Conservation (phyloP, 164 flowering plant genomes). For the Vitis cinerea region DNA sequence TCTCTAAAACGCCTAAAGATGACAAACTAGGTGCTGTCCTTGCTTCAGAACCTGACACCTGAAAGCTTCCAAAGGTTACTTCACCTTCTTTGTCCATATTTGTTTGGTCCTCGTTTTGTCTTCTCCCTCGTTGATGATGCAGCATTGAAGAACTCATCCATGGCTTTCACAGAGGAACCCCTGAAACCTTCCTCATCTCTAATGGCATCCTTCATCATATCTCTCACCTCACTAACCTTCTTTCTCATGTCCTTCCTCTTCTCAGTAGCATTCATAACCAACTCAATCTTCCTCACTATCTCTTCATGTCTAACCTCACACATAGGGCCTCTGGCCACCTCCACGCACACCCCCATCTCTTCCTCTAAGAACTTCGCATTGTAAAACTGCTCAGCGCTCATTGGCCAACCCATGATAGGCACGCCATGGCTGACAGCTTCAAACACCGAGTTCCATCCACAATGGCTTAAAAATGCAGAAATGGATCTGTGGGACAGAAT, state of each 20-base stretch:
- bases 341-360: constrained; percentile 52
- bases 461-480: constrained; percentile 41
- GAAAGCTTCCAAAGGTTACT: no score
- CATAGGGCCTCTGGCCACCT: constrained; percentile 48
- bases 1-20: no score
- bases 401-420: constrained; percentile 52
- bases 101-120: not conserved
- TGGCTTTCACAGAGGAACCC: constrained; percentile 25
- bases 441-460: constrained; percentile 65
- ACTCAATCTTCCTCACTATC: constrained; percentile 30
- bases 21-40: no score
- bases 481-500: constrained; percentile 39
- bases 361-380: constrained; percentile 43
- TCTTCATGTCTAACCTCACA: constrained; percentile 37
- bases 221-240: constrained; percentile 29
- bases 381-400: constrained; percentile 56
- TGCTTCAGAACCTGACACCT: no score
- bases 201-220: constrained; percentile 30
- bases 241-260: constrained; percentile 36
- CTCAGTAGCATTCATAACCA: constrained; percentile 40
- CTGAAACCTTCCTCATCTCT: constrained; percentile 3
- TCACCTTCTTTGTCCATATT: no score
- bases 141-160: constrained; percentile 24
- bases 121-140: constrained; percentile 10
- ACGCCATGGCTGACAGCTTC: constrained; percentile 49